Evolutionary conservation across 2,329 filamentous ascomycete genomes (phyloP).

Genomic region (Alternaria dauci): DNA sequence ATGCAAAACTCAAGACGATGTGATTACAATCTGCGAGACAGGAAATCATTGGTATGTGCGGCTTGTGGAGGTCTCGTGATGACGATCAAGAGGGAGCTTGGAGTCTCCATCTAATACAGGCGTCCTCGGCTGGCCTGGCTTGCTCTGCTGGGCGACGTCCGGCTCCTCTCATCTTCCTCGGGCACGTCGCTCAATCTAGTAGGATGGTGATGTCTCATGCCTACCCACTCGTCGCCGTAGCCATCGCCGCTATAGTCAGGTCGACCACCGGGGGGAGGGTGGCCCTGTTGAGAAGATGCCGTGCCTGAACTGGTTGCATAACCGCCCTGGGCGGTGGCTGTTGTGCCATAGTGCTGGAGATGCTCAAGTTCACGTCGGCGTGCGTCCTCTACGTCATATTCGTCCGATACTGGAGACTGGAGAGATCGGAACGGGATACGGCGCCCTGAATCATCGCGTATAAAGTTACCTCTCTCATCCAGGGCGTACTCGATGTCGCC

Average conservation of each 20-base stretch:
- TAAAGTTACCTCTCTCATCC: conserved; percentile 48
- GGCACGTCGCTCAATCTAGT: conserved; percentile 52
- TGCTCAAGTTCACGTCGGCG: conserved; percentile 59
- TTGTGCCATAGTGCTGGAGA: conserved; percentile 55
- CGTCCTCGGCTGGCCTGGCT: conserved; percentile 46
- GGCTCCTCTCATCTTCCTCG: conserved; percentile 51
- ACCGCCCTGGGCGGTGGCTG: conserved; percentile 38
- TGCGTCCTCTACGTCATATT: conserved; percentile 64
- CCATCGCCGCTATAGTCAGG: conserved; percentile 51
- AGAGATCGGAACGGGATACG: conserved; percentile 47
- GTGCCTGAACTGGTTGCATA: conserved; percentile 41
- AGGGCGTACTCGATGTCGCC: conserved; percentile 51
- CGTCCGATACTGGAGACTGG: conserved; percentile 55
- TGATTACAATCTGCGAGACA: background rate
- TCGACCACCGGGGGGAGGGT: conserved; percentile 26
- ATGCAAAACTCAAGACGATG: conserved; percentile 1
- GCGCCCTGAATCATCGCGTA: conserved; percentile 47
- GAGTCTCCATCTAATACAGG: conserved; percentile 24
- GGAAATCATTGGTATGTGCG: background rate
- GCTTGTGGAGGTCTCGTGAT: background rate
- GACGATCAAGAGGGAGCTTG: background rate
- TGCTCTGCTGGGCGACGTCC: conserved; percentile 48
- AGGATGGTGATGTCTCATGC: conserved; percentile 51
- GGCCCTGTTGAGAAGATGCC: conserved; percentile 29
- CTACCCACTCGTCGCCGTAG: conserved; percentile 50